Conservation (phyloP, 2,329 filamentous ascomycete genomes). For the Conoideocrella luteorostrata region DNA sequence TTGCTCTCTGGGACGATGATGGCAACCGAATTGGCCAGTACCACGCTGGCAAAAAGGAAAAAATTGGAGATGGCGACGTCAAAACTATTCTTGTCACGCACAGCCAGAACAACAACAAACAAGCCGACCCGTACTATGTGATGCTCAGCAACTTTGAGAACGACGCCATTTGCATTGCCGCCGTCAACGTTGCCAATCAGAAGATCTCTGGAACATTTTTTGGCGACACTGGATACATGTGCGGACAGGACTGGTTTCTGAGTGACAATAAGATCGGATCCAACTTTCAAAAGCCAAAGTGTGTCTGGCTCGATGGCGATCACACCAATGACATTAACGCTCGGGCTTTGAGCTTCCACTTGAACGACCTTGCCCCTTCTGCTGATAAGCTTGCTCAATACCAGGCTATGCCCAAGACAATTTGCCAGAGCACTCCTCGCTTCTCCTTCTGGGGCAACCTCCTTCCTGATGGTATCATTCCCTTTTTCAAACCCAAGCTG, state of each 20-base stretch:
- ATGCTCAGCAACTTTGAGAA: slow-evolving; percentile 15
- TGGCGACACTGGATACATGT: slow-evolving; percentile 16
- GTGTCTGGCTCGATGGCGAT: slow-evolving; percentile 19
- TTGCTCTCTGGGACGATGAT: slow-evolving; percentile 14
- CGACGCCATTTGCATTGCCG: slow-evolving; percentile 17
- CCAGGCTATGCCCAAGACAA: slow-evolving; percentile 9
- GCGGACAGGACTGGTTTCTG: slow-evolving; percentile 17
- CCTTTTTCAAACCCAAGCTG: slow-evolving; percentile 19
- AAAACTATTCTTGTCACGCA: slow-evolving; percentile 8
- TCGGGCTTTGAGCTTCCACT: slow-evolving; percentile 16
- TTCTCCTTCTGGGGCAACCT: slow-evolving; percentile 15
- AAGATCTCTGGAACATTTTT: slow-evolving; percentile 10
- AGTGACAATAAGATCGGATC: slow-evolving; percentile 12
- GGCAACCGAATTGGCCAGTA: slow-evolving; percentile 13
- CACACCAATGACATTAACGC: slow-evolving; percentile 14
- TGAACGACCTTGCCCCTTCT: slow-evolving; percentile 14
- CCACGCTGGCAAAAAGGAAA: slow-evolving; percentile 4
- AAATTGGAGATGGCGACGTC: slow-evolving; percentile 2
- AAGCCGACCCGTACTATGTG: slow-evolving; percentile 11
- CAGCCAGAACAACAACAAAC: slow-evolving; percentile 7
- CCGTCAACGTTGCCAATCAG: slow-evolving; percentile 14
- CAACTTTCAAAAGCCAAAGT: slow-evolving; percentile 12
- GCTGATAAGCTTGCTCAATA: slow-evolving; percentile 12
- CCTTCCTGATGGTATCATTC: slow-evolving; percentile 15
- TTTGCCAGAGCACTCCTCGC: slow-evolving; percentile 17